These are phyloP conservation scores for Botrytis deweyae DNA, from an alignment of 2,329 filamentous ascomycete species.

Conservation along the genomic window DNA sequence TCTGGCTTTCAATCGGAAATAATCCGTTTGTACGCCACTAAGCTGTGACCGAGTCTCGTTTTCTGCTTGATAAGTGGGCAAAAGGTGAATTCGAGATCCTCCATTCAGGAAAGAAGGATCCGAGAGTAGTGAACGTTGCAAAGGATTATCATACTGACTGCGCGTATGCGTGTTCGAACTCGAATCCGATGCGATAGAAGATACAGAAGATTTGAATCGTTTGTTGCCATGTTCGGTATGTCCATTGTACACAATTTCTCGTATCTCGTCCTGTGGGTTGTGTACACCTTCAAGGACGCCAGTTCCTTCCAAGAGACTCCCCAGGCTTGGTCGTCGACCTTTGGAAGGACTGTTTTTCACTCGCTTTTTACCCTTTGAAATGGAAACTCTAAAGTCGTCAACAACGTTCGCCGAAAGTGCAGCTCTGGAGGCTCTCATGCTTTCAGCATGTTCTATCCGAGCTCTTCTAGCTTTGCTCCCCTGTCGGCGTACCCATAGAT, in stretches of 20 bases:
- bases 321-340: conserved; percentile 30
- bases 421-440: conserved; percentile 31
- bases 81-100: conserved; percentile 36
- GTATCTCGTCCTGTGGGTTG: conserved; percentile 27
- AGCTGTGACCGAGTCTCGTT: conserved; percentile 32
- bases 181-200: conserved; percentile 24
- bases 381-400: conserved; percentile 37
- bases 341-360: neutral
- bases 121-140: conserved; percentile 36
- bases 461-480: conserved; percentile 36
- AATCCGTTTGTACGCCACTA: conserved; percentile 40
- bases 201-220: conserved; percentile 28
- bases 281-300: conserved; percentile 35
- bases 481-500: conserved; percentile 32
- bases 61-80: conserved; percentile 29
- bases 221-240: conserved; percentile 23
- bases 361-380: conserved; percentile 18
- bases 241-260: conserved; percentile 28
- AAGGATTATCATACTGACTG: conserved; percentile 31
- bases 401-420: conserved; percentile 35
- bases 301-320: conserved; percentile 33
- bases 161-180: conserved; percentile 30
- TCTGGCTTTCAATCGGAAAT: conserved; percentile 41
- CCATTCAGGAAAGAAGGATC: conserved; percentile 38
- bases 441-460: conserved; percentile 36